Evolutionary conservation across 805 yeast genomes (phyloP).

Genomic region (Monosporozyma siamensis): DNA sequence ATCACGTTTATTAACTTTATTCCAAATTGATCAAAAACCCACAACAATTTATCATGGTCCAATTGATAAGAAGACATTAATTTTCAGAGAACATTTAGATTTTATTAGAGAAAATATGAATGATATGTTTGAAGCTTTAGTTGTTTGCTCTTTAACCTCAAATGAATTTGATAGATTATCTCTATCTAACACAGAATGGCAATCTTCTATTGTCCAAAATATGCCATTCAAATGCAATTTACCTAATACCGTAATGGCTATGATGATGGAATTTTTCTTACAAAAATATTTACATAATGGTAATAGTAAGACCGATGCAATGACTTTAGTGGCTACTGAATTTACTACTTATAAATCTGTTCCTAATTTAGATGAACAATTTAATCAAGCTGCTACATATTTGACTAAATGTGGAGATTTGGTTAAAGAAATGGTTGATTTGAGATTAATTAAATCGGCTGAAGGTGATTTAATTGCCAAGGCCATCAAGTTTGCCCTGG

Average conservation of each 20-base stretch:
- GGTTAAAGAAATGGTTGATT: constrained; percentile 11
- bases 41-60: constrained; percentile 54
- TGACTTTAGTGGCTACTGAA: constrained; percentile 21
- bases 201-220: constrained; percentile 37
- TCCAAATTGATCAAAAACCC: constrained; percentile 41
- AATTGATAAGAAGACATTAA: constrained; percentile 53
- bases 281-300: constrained; percentile 31
- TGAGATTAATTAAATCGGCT: constrained; percentile 15
- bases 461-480: constrained; percentile 17
- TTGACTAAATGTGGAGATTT: constrained; percentile 16
- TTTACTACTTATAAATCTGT: constrained; percentile 24
- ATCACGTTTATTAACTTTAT: constrained; percentile 40
- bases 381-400: constrained; percentile 15
- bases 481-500: constrained; percentile 19
- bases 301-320: constrained; percentile 26
- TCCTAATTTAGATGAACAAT: constrained; percentile 25
- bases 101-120: constrained; percentile 41
- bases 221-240: constrained; percentile 52
- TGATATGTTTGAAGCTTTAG: constrained; percentile 45
- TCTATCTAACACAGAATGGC: constrained; percentile 43
- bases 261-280: constrained; percentile 30
- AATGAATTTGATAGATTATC: constrained; percentile 49
- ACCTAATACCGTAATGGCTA: constrained; percentile 53
- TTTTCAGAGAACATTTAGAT: constrained; percentile 56
- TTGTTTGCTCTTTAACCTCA: constrained; percentile 43